Percentiles rank a stretch among this genome's conserved stretches.
Evolutionary conservation across 176 grass and related monocot species (phyloP).

Genomic region (Juncus effusus): DNA sequence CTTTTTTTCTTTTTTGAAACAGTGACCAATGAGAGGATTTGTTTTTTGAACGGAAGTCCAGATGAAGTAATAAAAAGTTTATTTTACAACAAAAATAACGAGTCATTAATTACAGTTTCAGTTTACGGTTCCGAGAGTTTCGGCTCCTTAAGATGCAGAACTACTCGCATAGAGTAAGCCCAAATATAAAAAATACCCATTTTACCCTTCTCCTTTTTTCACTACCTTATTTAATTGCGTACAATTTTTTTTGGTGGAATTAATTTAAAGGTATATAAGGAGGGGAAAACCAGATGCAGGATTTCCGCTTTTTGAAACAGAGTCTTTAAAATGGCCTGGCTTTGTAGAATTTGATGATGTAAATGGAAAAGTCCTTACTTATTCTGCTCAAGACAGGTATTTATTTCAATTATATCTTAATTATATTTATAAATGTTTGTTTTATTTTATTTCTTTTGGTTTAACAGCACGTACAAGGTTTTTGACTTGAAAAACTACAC

Average conservation of each 20-base stretch:
- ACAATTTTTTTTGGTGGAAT: constrained; percentile 2
- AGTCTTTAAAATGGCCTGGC: constrained; percentile 97
- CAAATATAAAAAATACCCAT: neutral
- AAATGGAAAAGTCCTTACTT: constrained; percentile 95
- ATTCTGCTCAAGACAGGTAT: constrained; percentile 96
- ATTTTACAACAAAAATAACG: constrained; percentile 96
- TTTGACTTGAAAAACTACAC: constrained; percentile 98
- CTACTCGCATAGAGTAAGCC: constrained; percentile 77
- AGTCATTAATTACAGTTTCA: constrained; percentile 85
- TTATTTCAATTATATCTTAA: constrained; percentile 3
- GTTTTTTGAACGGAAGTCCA: constrained; percentile 78
- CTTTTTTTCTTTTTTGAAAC: constrained; percentile 33
- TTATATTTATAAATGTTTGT: constrained; percentile 16
- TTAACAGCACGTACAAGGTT: constrained; percentile 92
- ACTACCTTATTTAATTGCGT: neutral
- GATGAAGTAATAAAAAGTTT: constrained; percentile 95
- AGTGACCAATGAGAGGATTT: constrained; percentile 80
- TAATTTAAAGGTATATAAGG: constrained; percentile 68
- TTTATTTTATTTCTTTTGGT: constrained; percentile 24
- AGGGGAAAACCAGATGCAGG: constrained; percentile 80
- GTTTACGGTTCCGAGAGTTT: constrained; percentile 86
- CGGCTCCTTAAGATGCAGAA: constrained; percentile 73
- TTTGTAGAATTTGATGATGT: constrained; percentile 99
- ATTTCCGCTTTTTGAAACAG: constrained; percentile 86
- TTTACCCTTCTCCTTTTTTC: neutral